These are phyloP conservation scores for Conidiobolus incongruus DNA, from an alignment of 371 early-diverging fungal genomes.

Conservation along the genomic window DNA sequence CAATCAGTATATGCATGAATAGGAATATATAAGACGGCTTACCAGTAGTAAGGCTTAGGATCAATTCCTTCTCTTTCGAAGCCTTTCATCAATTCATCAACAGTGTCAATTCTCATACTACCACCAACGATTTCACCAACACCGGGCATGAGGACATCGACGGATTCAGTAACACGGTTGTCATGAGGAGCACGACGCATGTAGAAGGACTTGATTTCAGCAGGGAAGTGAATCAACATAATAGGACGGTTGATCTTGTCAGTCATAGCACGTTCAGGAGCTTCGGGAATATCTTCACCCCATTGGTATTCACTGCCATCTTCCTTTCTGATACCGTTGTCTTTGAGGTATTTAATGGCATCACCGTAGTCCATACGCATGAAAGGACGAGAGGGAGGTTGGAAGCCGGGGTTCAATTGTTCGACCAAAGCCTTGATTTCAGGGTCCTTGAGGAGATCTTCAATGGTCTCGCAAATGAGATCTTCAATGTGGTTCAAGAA, in stretches of 20 bases:
- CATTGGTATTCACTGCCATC: constrained; percentile 77
- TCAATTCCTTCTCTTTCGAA: constrained; percentile 94
- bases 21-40: constrained; percentile 6
- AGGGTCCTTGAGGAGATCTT: constrained; percentile 54
- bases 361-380: constrained; percentile 91
- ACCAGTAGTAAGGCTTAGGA: constrained; percentile 97
- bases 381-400: constrained; percentile 76
- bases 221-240: constrained; percentile 93
- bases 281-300: constrained; percentile 99
- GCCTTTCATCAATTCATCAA: constrained; percentile 79
- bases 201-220: constrained; percentile 98
- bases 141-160: constrained; percentile 97
- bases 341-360: constrained; percentile 91
- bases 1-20: not conserved
- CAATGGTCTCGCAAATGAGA: constrained; percentile 73
- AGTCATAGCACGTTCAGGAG: constrained; percentile 95
- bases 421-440: constrained; percentile 49
- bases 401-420: constrained; percentile 86
- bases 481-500: constrained; percentile 81
- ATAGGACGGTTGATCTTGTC: constrained; percentile 94
- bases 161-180: constrained; percentile 79
- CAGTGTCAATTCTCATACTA: constrained; percentile 92
- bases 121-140: constrained; percentile 99
- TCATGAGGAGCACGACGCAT: constrained; percentile 85
- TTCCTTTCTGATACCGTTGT: constrained; percentile 74